These are phyloP conservation scores for Tricholoma bakamatsutake DNA, from an alignment of 768 basidiomycete genomes.

Conservation along the genomic window DNA sequence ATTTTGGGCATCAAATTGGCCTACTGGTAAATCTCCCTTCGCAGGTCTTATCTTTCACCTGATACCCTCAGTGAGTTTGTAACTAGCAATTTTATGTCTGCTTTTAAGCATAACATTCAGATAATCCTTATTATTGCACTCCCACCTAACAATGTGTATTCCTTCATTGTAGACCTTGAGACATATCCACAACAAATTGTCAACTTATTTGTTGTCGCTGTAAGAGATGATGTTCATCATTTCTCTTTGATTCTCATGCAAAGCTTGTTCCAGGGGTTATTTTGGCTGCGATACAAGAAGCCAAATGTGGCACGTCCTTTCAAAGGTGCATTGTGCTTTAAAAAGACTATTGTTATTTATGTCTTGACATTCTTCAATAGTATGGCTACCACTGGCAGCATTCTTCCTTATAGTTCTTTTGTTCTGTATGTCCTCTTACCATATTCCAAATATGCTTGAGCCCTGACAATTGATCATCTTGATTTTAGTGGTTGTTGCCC, in stretches of 20 bases:
- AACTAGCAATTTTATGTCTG: neutral
- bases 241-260: no score
- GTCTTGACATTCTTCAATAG: neutral
- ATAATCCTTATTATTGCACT: neutral
- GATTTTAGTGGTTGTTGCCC: constrained; percentile 42
- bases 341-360: neutral
- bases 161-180: neutral
- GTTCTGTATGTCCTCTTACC: neutral
- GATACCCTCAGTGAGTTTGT: neutral
- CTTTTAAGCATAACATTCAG: neutral
- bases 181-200: neutral
- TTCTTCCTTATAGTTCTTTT: neutral
- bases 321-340: constrained; percentile 30
- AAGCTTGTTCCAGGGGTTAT: constrained; percentile 35
- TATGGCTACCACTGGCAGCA: neutral
- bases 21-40: neutral
- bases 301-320: constrained; percentile 45
- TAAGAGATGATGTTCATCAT: neutral
- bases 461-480: neutral
- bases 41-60: neutral
- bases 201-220: neutral
- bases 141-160: neutral
- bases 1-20: neutral
- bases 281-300: constrained; percentile 48
- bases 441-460: neutral